Percentiles rank a stretch among this genome's conserved stretches.
Conservation (phyloP, 768 basidiomycete species). For the Hypholoma sublateritium region DNA sequence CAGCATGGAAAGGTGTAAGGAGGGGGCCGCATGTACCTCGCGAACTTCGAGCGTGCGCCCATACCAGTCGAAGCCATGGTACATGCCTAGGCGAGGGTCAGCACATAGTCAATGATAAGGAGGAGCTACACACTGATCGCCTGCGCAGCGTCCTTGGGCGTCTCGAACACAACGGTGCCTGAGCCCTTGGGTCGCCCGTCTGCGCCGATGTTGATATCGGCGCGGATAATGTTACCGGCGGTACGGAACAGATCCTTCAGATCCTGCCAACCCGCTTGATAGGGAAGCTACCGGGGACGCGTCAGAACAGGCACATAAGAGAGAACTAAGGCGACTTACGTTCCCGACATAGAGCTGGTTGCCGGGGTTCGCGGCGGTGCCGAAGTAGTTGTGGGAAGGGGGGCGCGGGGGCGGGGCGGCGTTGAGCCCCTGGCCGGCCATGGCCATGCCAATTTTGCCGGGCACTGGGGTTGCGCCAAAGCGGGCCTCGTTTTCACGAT, state of each 20-base stretch:
- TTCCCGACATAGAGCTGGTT: slow-evolving; percentile 94
- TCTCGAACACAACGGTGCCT: slow-evolving; percentile 96
- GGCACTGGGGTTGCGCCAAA: slow-evolving; percentile 96
- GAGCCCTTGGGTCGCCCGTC: slow-evolving; percentile 95
- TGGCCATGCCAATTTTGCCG: slow-evolving; percentile 94
- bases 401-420: slow-evolving; percentile 83
- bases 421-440: slow-evolving; percentile 86
- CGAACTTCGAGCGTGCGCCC: slow-evolving; percentile 94
- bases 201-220: slow-evolving; percentile 91
- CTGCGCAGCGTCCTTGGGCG: slow-evolving; percentile 83
- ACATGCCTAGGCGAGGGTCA: slow-evolving; percentile 66
- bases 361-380: slow-evolving; percentile 64
- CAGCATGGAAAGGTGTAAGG: neutral
- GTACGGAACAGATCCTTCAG: slow-evolving; percentile 96
- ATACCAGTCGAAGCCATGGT: slow-evolving; percentile 97
- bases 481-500: slow-evolving; percentile 93
- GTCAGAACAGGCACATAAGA: neutral
- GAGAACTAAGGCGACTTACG: slow-evolving; percentile 44
- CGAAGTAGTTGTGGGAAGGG: slow-evolving; percentile 75
- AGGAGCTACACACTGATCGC: slow-evolving; percentile 75
- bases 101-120: neutral
- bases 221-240: slow-evolving; percentile 92
- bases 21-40: slow-evolving; percentile 54
- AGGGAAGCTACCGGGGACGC: slow-evolving; percentile 64
- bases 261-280: slow-evolving; percentile 99